phyloP scores from a whole-genome alignment of 2,329 filamentous ascomycete genomes.

The Ophiocordyceps unilateralis region DNA sequence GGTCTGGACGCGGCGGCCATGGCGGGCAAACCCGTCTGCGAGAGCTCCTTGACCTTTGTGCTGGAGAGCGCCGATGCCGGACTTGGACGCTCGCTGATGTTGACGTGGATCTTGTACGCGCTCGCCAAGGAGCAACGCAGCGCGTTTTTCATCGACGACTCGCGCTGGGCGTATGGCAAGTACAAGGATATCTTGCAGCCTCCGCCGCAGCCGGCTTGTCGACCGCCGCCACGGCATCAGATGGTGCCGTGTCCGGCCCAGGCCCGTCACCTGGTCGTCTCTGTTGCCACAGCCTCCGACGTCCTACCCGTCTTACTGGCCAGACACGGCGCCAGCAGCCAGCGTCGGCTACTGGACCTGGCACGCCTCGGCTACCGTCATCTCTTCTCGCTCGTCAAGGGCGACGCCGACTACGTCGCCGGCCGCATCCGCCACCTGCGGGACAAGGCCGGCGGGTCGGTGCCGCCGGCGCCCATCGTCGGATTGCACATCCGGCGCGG shows the following conservation, averaged over 20 bases:
- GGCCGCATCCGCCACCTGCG: constrained; percentile 40
- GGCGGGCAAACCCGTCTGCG: constrained; percentile 40
- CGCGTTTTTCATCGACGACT: constrained; percentile 72
- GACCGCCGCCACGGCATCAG: constrained; percentile 54
- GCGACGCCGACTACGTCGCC: constrained; percentile 48
- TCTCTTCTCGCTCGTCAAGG: constrained; percentile 50
- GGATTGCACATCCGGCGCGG: constrained; percentile 69
- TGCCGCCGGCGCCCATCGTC: constrained; percentile 21
- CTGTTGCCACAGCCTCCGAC: constrained; percentile 46
- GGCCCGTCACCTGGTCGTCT: constrained; percentile 59
- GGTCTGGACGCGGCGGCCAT: constrained; percentile 27
- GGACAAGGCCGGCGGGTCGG: constrained; percentile 17
- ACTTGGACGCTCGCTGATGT: constrained; percentile 58
- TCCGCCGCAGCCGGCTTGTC: constrained; percentile 47
- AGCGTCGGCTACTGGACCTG: constrained; percentile 46
- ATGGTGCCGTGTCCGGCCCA: constrained; percentile 66
- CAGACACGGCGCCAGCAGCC: constrained; percentile 11
- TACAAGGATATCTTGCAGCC: constrained; percentile 57
- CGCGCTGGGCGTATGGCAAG: constrained; percentile 64
- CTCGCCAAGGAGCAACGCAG: constrained; percentile 57
- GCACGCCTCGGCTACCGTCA: constrained; percentile 54
- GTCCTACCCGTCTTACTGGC: constrained; percentile 41
- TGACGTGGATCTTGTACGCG: constrained; percentile 71
- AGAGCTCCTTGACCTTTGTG: constrained; percentile 58
- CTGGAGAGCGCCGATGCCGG: constrained; percentile 59